Evolutionary conservation across 2,329 filamentous ascomycete genomes (phyloP).

Genomic region (Alternaria brassicae): DNA sequence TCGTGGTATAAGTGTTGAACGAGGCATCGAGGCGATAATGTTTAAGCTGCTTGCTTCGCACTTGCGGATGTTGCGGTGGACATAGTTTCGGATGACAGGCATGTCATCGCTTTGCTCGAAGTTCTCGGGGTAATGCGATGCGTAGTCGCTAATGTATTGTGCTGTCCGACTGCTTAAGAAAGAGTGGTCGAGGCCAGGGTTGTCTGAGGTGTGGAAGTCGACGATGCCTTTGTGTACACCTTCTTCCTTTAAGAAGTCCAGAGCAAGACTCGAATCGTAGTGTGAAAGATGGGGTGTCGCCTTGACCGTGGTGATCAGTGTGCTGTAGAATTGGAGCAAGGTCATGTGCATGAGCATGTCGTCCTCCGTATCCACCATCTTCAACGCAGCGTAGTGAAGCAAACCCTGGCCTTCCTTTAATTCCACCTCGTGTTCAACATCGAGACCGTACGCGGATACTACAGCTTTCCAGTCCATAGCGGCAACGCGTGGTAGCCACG

Average conservation of each 20-base stretch:
- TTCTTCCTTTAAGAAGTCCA: constrained; percentile 62
- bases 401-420: constrained; percentile 50
- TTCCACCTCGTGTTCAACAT: constrained; percentile 57
- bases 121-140: constrained; percentile 62
- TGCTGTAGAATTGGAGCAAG: constrained; percentile 64
- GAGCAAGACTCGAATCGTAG: constrained; percentile 49
- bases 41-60: constrained; percentile 64
- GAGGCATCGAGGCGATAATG: constrained; percentile 65
- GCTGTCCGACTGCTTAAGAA: constrained; percentile 64
- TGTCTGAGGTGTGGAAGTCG: constrained; percentile 57
- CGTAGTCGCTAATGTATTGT: constrained; percentile 65
- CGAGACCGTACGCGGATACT: constrained; percentile 58
- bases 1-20: constrained; percentile 59
- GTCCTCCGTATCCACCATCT: constrained; percentile 63
- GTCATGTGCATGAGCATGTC: constrained; percentile 68
- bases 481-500: constrained; percentile 63
- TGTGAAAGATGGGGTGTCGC: constrained; percentile 44
- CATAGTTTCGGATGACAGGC: constrained; percentile 56
- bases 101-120: constrained; percentile 58
- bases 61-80: constrained; percentile 59
- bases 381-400: constrained; percentile 61
- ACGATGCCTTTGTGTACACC: constrained; percentile 60
- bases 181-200: constrained; percentile 60
- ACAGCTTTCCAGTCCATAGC: constrained; percentile 63
- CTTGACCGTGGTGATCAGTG: constrained; percentile 57